Percentiles rank a stretch among this genome's conserved stretches.
phyloP scores from a whole-genome alignment of 352 stramenopile genomes.

The Chrysophaeum taylorii region DNA sequence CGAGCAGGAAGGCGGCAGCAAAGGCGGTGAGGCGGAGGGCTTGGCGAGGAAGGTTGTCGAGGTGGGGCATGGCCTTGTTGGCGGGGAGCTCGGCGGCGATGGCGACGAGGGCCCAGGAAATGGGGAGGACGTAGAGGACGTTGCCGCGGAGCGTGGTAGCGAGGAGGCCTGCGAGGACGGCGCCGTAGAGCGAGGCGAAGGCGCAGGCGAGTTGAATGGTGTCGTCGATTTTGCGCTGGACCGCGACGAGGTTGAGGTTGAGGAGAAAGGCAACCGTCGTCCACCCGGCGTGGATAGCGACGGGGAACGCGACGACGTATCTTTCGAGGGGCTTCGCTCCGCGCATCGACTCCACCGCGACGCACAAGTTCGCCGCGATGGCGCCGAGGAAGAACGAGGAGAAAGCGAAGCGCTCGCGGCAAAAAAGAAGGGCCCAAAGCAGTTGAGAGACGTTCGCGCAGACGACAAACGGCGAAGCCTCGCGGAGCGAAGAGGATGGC shows the following conservation, averaged over 20 bases:
- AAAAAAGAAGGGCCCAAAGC: conserved; percentile 42
- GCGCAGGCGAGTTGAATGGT: conserved; percentile 26
- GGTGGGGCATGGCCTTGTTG: too few species aligned
- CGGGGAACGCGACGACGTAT: conserved; percentile 45
- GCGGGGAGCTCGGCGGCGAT: conserved; percentile 10
- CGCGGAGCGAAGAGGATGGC: conserved; percentile 22
- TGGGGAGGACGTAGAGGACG: not conserved
- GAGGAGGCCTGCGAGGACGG: not conserved
- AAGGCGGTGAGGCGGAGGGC: too few species aligned
- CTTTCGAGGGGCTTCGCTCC: conserved; percentile 25
- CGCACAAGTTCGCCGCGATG: conserved; percentile 26
- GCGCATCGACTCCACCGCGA: conserved; percentile 23
- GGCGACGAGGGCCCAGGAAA: conserved; percentile 16
- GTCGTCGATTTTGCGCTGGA: conserved; percentile 14
- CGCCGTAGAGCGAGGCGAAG: conserved; percentile 32
- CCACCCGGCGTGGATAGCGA: conserved; percentile 46
- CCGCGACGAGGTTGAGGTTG: conserved; percentile 35
- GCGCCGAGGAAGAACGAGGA: conserved; percentile 19
- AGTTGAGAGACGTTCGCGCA: conserved; percentile 32
- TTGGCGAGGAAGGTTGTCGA: too few species aligned
- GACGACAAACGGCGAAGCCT: conserved; percentile 35
- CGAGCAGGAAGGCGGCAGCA: too few species aligned
- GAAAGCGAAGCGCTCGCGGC: conserved; percentile 31
- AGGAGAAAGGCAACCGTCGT: conserved; percentile 37
- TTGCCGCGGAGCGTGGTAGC: not conserved